A percentile compares a stretch with the other conserved stretches of the same genome.
Conservation (phyloP, 2,329 filamentous ascomycete genomes). For the Sphaerulina populicola region DNA sequence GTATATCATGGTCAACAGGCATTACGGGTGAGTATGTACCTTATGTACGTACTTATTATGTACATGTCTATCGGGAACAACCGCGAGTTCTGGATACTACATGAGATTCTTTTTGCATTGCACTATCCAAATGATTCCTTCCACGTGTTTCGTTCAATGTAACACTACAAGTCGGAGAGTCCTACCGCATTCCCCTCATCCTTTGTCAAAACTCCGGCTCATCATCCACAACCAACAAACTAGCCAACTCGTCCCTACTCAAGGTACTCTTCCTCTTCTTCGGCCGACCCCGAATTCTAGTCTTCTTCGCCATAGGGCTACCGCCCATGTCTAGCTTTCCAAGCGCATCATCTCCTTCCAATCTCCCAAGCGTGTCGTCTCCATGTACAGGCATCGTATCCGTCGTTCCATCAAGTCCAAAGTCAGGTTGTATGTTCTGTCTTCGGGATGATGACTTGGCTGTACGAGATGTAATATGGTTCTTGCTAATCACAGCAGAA, state of each 20-base stretch:
- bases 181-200: too few species aligned
- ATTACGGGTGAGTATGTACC: too few species aligned
- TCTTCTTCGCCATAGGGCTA: slow-evolving; percentile 33
- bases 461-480: background rate
- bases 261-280: slow-evolving; percentile 65
- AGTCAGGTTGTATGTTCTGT: slow-evolving; percentile 4
- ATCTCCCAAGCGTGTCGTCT: slow-evolving; percentile 17
- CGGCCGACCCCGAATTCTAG: slow-evolving; percentile 49
- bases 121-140: too few species aligned
- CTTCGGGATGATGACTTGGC: slow-evolving; percentile 1
- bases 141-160: too few species aligned
- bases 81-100: too few species aligned
- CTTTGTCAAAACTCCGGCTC: background rate
- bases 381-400: slow-evolving; percentile 19
- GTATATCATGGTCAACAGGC: too few species aligned
- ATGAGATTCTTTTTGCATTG: too few species aligned
- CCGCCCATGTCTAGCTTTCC: slow-evolving; percentile 35
- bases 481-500: background rate
- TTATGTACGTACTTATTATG: too few species aligned
- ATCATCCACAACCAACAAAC: slow-evolving; percentile 35
- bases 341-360: slow-evolving; percentile 22
- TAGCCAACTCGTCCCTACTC: slow-evolving; percentile 65
- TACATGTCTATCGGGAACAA: too few species aligned
- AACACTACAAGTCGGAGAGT: too few species aligned
- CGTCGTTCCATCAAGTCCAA: slow-evolving; percentile 22